Conservation (phyloP, 345 rosid genomes). For the Excoecaria cochinchinensis region DNA sequence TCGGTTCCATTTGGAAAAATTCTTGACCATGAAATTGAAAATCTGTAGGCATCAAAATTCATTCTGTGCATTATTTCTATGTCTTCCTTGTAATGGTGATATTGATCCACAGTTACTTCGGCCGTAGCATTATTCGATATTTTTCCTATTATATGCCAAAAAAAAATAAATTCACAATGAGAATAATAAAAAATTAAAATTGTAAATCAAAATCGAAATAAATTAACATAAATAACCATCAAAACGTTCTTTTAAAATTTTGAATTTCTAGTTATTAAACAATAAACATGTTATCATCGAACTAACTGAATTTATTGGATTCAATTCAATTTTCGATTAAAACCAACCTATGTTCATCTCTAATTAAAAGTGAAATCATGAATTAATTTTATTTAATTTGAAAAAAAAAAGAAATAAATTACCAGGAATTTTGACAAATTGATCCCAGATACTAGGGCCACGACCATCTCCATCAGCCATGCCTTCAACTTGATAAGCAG, state of each 20-base stretch:
- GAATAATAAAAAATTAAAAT: no score
- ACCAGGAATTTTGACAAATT: constrained; percentile 72
- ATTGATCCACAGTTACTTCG: constrained; percentile 81
- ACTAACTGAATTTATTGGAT: no score
- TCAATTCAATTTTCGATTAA: no score
- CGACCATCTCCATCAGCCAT: constrained; percentile 84
- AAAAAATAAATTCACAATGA: background rate
- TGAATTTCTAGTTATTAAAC: no score
- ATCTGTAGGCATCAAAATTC: constrained; percentile 91
- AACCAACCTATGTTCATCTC: no score
- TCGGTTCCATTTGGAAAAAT: constrained; percentile 94
- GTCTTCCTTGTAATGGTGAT: constrained; percentile 95
- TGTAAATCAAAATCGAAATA: no score
- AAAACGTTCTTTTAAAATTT: no score
- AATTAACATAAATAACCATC: no score
- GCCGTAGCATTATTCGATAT: constrained; percentile 71
- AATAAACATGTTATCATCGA: no score
- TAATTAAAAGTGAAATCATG: no score
- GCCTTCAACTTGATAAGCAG: constrained; percentile 97
- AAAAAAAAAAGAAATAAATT: background rate
- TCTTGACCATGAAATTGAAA: constrained; percentile 98
- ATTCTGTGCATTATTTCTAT: constrained; percentile 67
- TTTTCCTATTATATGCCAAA: constrained; percentile 42
- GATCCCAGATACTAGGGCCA: constrained; percentile 99
- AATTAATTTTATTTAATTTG: no score